A percentile compares a stretch with the other conserved stretches of the same genome.
phyloP scores from a whole-genome alignment of 345 rosid species.

The Eutrema japonicum region DNA sequence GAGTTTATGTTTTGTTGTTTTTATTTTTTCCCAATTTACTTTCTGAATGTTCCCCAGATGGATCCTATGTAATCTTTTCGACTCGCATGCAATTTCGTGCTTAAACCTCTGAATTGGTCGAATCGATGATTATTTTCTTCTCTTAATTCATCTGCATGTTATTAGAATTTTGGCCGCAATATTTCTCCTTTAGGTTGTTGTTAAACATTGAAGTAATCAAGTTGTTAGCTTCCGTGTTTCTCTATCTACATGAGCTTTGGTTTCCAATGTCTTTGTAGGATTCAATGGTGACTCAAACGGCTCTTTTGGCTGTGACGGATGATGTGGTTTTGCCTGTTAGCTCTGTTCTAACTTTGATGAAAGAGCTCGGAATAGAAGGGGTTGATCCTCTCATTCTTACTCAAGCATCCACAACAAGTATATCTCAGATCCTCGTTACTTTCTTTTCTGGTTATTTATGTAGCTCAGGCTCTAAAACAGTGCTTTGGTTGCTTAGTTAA shows the following conservation, averaged over 20 bases:
- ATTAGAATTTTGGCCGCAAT: not conserved
- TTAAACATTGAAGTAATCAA: conserved; percentile 5
- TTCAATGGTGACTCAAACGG: conserved; percentile 30
- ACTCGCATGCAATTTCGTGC: not conserved
- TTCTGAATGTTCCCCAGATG: conserved; percentile 17
- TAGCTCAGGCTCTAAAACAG: not conserved
- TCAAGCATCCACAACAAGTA: conserved; percentile 67
- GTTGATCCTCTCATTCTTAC: conserved; percentile 57
- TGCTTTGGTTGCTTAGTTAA: not conserved
- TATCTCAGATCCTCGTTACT: conserved; percentile 12
- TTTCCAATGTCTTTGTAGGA: conserved; percentile 19
- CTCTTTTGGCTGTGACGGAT: conserved; percentile 43
- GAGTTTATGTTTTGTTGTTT: conserved; percentile 8
- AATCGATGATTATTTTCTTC: conserved; percentile 3
- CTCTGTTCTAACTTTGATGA: conserved; percentile 44
- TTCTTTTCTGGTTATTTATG: conserved; percentile 11
- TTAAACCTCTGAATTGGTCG: conserved; percentile 1
- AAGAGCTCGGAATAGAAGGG: conserved; percentile 47
- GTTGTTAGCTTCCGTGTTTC: conserved; percentile 18
- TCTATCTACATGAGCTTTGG: not conserved
- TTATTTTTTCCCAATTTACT: not conserved
- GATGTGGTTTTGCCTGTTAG: conserved; percentile 43
- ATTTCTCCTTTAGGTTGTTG: not conserved
- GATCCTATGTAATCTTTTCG: conserved; percentile 9
- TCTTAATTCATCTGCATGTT: conserved; percentile 20